Base-by-base conservation (phyloP, 257 asterid genomes). In the Scutellaria minor region DNA sequence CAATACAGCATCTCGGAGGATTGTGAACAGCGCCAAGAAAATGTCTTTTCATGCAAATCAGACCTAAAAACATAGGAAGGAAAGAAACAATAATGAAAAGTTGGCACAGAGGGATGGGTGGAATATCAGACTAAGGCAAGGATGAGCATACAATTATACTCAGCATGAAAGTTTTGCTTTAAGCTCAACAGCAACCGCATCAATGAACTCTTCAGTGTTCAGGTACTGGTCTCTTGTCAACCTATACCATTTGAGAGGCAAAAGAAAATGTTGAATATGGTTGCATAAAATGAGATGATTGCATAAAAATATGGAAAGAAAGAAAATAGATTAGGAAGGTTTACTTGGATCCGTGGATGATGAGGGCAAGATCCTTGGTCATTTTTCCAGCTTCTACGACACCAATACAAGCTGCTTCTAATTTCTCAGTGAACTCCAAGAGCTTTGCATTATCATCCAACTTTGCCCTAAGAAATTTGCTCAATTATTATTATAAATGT, bases 291-390 rank as follows among this genome's bases (percentile, higher is more conserved):
- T 7, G 40, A 50, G 47, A 46, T n/a, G 6, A 15, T 5, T 18
- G 22, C 39, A 31, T 24, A 14, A 39, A 60, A 24, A 51, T 2
- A 40, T 22, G 13, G 10, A 48, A 24, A 47, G 6, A 40, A 47
- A 57, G 42, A 57, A 9, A 5, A 62, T 40, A 15, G 14, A 45
- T 7, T 44, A 35, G 12, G 48, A 68, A 15, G 4, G 42, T 50
- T 44, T 85, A 95, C 99, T 87, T 87, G 78, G 98, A 83, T 75
- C 99, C 99, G 61, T 92, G 95, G 85, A 80, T 86, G 63, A 95
- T 86, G 50, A 95, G 98, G 72, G 99, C 96, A 54, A 95, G 95
- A 83, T 95, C 99, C 82, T 95, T 95, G 60, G 99, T 95, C 99
- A 95, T 95, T 87, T 92, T 95, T 4, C 96, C 98, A 6, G 96